phyloP scores from a whole-genome alignment of 371 early-diverging fungal species.

The Circinella minor region DNA sequence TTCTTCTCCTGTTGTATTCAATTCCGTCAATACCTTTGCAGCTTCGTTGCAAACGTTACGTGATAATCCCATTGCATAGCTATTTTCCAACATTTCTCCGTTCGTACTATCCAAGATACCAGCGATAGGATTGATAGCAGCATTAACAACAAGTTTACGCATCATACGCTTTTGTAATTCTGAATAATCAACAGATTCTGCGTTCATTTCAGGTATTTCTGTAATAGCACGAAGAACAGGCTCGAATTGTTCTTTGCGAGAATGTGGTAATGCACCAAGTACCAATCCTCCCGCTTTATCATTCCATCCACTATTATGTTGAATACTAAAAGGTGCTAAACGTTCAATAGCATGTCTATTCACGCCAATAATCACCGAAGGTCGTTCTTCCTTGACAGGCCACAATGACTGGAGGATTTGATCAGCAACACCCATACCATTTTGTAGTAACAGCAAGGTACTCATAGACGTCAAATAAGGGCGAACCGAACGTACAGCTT shows the following conservation, averaged over 20 bases:
- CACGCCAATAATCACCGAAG: conserved; percentile 54
- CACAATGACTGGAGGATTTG: conserved; percentile 46
- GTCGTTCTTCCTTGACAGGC: conserved; percentile 25
- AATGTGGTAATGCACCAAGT: conserved; percentile 30
- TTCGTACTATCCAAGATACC: conserved; percentile 55
- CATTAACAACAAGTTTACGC: conserved; percentile 63
- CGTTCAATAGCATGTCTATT: conserved; percentile 60
- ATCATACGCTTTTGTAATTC: conserved; percentile 46
- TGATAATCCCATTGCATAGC: conserved; percentile 24
- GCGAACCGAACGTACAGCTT: conserved; percentile 45
- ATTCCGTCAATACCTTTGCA: conserved; percentile 25
- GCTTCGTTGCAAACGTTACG: conserved; percentile 38
- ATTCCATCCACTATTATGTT: conserved; percentile 55
- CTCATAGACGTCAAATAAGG: conserved; percentile 38
- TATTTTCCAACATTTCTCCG: conserved; percentile 31
- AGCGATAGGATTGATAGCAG: conserved; percentile 61
- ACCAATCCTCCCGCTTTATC: conserved; percentile 42
- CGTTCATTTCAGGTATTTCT: conserved; percentile 33
- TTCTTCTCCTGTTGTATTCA: conserved; percentile 30
- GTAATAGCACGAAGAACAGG: conserved; percentile 28
- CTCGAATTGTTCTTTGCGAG: conserved; percentile 13
- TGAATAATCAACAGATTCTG: conserved; percentile 37
- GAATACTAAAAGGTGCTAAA: conserved; percentile 44
- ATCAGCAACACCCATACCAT: conserved; percentile 68
- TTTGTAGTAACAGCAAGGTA: conserved; percentile 60